Percentiles rank a stretch among this genome's conserved stretches.
Evolutionary conservation across 139 green algal genomes (phyloP).

Genomic region (Chlamydomonas sp.): DNA sequence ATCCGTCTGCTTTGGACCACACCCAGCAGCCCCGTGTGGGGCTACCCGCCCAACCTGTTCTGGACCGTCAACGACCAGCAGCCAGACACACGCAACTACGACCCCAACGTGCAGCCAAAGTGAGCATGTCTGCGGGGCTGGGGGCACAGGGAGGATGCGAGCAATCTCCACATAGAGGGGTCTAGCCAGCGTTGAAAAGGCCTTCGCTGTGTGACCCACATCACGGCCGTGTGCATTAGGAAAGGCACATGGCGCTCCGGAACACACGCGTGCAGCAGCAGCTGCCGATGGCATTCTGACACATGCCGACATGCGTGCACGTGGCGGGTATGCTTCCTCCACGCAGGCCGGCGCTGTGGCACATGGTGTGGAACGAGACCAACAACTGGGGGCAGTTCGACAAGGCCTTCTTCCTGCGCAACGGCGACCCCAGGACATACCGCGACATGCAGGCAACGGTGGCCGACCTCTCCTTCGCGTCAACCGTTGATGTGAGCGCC

Average conservation of each 20-base stretch:
- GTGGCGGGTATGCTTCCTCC: not conserved
- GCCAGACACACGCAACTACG: not conserved
- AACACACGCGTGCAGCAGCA: too few relatives aligned
- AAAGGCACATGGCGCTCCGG: too few relatives aligned
- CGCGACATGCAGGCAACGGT: constrained; percentile 4
- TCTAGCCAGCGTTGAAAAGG: too few relatives aligned
- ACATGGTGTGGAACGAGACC: constrained; percentile 34
- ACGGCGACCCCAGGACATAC: not conserved
- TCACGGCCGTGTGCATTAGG: too few relatives aligned
- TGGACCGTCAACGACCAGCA: not conserved
- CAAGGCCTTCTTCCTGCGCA: not conserved
- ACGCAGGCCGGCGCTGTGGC: constrained; percentile 25
- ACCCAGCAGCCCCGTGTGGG: not conserved
- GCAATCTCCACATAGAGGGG: not conserved
- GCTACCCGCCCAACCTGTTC: not conserved
- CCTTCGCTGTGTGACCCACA: too few relatives aligned
- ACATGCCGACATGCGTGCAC: too few relatives aligned
- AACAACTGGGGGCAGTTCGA: not conserved
- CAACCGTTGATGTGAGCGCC: constrained; percentile 13
- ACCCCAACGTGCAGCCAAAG: not conserved
- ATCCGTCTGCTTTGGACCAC: not conserved
- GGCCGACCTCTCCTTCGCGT: constrained; percentile 3
- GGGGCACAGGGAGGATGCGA: not conserved
- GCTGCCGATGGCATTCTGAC: too few relatives aligned
- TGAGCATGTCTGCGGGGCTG: not conserved